A percentile compares a stretch with the other conserved stretches of the same genome.
These are phyloP conservation scores for Aspergillus fijiensis DNA, from an alignment of 2,329 filamentous ascomycete species.

Conservation along the genomic window DNA sequence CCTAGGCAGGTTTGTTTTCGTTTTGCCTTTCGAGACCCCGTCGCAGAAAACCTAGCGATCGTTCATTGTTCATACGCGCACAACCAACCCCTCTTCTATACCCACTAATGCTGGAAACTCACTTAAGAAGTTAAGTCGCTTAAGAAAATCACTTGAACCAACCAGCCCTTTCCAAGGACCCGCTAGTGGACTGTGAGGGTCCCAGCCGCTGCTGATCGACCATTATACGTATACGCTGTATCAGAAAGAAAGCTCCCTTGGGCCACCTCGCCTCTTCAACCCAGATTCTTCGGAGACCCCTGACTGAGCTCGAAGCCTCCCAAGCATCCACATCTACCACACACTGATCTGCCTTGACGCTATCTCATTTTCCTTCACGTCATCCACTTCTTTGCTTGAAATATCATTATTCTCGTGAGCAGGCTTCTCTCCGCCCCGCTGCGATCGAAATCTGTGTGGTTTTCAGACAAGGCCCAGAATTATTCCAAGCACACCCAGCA, in stretches of 20 bases:
- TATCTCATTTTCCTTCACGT: conserved; percentile 9
- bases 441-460: conserved; percentile 16
- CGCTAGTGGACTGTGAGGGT: conserved; percentile 17
- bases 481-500: conserved; percentile 8
- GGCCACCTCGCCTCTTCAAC: conserved; percentile 16
- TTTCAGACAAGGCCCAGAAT: conserved; percentile 18
- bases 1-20: conserved; percentile 3
- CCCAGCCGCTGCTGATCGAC: conserved; percentile 13
- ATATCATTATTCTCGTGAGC: conserved; percentile 6
- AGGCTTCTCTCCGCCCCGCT: conserved; percentile 20
- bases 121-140: neutral
- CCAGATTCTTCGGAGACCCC: conserved; percentile 14
- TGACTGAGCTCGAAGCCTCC: conserved; percentile 13
- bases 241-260: conserved; percentile 13
- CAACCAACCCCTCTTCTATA: neutral
- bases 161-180: conserved; percentile 7
- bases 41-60: neutral
- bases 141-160: neutral
- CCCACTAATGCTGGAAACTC: neutral
- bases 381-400: conserved; percentile 15
- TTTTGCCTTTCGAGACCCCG: conserved; percentile 1
- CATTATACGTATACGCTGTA: conserved; percentile 9
- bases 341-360: neutral
- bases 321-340: conserved; percentile 4
- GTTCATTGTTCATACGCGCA: neutral